Percentiles rank a stretch among this genome's conserved stretches.
Evolutionary conservation across 345 rosid genomes (phyloP).

Genomic region (Eucalyptus pauciflora): DNA sequence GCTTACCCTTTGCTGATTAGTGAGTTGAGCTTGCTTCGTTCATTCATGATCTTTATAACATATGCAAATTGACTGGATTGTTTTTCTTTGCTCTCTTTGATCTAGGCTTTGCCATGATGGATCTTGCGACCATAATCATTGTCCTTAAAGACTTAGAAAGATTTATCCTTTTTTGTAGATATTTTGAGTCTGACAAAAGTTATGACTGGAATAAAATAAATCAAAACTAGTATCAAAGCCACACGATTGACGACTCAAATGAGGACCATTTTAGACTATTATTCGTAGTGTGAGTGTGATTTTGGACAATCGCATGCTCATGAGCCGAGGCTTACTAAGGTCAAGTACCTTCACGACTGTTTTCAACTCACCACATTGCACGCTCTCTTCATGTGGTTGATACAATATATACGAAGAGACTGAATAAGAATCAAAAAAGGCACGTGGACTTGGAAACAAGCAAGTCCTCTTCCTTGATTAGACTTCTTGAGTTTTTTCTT

Average conservation of each 20-base stretch:
- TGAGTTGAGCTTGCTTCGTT: background rate
- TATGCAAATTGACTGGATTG: no score
- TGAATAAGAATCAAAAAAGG: background rate
- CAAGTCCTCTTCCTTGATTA: background rate
- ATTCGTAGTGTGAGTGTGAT: background rate
- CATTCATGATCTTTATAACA: background rate
- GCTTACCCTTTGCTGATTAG: fast-evolving
- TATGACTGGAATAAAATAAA: background rate
- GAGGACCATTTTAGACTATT: background rate
- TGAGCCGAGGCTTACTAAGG: background rate
- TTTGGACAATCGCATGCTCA: background rate
- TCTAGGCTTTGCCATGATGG: background rate
- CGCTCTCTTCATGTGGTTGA: background rate
- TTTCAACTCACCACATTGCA: background rate
- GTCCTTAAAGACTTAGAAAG: no score
- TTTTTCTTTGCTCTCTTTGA: no score
- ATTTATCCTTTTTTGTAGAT: no score
- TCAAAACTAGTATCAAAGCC: background rate
- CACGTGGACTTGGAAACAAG: background rate
- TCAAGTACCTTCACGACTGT: fast-evolving
- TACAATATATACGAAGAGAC: no score
- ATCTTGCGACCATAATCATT: no score
- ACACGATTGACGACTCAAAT: background rate
- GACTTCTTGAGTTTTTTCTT: background rate
- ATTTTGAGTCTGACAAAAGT: no score